A percentile compares a stretch with the other conserved stretches of the same genome.
Conservation (phyloP, 768 basidiomycete species). For the Leucocoprinus birnbaumii region DNA sequence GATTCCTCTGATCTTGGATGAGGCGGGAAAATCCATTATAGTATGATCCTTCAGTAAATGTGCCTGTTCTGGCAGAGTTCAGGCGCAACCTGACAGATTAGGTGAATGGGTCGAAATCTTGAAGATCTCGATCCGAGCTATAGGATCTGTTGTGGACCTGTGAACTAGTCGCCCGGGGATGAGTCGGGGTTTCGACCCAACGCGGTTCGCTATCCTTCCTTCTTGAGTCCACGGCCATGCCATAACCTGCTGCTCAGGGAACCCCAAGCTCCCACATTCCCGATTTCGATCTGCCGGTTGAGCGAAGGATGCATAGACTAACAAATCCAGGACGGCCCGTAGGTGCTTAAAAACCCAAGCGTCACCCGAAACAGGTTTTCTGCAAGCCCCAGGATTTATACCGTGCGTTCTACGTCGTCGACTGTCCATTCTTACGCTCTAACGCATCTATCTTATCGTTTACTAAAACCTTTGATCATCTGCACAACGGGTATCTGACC, state of each 20-base stretch:
- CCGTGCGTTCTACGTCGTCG: background rate
- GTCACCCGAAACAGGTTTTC: slow-evolving; percentile 9
- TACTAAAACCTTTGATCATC: slow-evolving; percentile 2
- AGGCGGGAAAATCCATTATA: background rate
- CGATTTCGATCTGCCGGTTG: slow-evolving; percentile 7
- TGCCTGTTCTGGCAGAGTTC: slow-evolving; percentile 2
- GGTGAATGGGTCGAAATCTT: background rate
- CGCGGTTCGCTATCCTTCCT: slow-evolving; percentile 7
- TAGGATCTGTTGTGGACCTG: background rate
- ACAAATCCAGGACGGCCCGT: slow-evolving; percentile 12
- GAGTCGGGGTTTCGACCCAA: slow-evolving; percentile 8
- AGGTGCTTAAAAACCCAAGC: slow-evolving; percentile 9
- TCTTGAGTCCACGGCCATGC: slow-evolving; percentile 9
- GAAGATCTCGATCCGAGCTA: slow-evolving; percentile 1
- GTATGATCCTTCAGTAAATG: background rate
- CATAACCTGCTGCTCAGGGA: slow-evolving; percentile 8
- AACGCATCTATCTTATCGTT: background rate
- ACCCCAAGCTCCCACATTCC: slow-evolving; percentile 7
- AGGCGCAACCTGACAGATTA: slow-evolving; percentile 1
- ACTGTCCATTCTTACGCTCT: background rate
- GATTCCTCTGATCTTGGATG: background rate
- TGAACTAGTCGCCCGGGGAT: slow-evolving; percentile 2
- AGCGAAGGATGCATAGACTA: background rate
- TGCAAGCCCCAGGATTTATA: slow-evolving; percentile 8
- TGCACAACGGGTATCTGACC: slow-evolving; percentile 8